Evolutionary conservation across 2,329 filamentous ascomycete genomes (phyloP), one percentile per base, ranked within the genome.

Genomic region (Periglandula ipomoeae): DNA sequence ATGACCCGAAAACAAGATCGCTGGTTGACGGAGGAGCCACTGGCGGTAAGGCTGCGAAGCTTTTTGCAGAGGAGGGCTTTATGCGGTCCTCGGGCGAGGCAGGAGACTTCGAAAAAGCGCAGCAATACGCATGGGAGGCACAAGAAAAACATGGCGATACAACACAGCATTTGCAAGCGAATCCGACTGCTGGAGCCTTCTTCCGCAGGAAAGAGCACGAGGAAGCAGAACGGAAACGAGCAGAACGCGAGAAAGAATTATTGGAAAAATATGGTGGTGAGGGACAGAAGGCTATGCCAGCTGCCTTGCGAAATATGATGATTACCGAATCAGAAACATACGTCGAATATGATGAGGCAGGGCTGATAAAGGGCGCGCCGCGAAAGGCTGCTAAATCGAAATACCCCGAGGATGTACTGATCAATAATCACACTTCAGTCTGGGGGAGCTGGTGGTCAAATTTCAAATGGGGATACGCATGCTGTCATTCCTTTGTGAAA

Each of bases 361-460:
- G 93, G 4, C 72, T 84, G 46, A 84, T 97, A 70, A 97, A 97
- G 69, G 90, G 91, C n/a, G 81, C 81, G 23, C 83, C 84, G 1
- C 86, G 84, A 63, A 79, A 79, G 48, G 77, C 78, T 46, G 85
- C 84, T 45, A 91, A 87, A 65, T 95, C 89, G 37, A 97, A 96
- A 64, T 98, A 98, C 61, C 69, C 83, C 4, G 93, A 98, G 62
- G 89, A 98, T 59, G 75, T 96, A 1, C 71, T 86, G 47, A 78
- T 85, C 64, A 91, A 95, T 71, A 98, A 98, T 61, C 93, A 98
- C 68, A 89, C 81, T 3, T 84, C 85, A 0, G 84, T 95, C 3
- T 98, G 89, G 87, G 93, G 93, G 44, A 95, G 89, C 60, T 98
- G 93, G 93, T 98, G 93, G 93, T 80, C 82, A 47, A 83, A 88